Percentiles rank a stretch among this genome's conserved stretches.
Conservation (phyloP, 1,284 basidiomycete genomes). For the Peniophora sp. region DNA sequence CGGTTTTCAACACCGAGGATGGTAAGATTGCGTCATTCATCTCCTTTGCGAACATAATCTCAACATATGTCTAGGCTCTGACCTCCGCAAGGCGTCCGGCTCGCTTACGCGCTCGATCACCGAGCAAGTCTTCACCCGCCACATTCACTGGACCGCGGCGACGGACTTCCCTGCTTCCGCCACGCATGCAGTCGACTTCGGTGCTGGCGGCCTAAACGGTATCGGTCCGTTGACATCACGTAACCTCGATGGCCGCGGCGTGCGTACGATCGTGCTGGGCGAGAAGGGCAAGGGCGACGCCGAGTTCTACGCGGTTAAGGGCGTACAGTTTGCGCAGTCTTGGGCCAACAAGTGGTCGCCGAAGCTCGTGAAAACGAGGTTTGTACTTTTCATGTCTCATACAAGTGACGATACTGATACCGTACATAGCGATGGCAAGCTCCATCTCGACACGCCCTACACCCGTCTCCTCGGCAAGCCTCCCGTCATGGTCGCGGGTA, state of each 20-base stretch:
- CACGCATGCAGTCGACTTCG: conserved; percentile 95
- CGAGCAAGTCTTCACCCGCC: conserved; percentile 88
- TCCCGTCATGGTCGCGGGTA: conserved; percentile 97
- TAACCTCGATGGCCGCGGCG: conserved; percentile 89
- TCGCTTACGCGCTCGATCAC: conserved; percentile 80
- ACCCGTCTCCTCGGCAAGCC: conserved; percentile 93
- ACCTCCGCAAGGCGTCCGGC: conserved; percentile 58
- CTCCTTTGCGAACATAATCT: conserved; percentile 4
- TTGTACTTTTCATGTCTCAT: conserved; percentile 13
- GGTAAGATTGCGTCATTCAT: conserved; percentile 47
- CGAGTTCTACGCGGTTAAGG: conserved; percentile 71
- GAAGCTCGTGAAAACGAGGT: conserved; percentile 85
- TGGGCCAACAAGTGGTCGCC: conserved; percentile 91
- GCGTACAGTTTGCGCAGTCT: conserved; percentile 74
- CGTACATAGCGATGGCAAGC: conserved; percentile 67
- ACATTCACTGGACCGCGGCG: conserved; percentile 90
- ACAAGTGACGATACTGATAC: background rate
- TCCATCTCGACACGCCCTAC: conserved; percentile 94
- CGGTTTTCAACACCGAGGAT: conserved; percentile 90
- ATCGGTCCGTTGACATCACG: conserved; percentile 88
- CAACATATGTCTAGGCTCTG: conserved; percentile 52
- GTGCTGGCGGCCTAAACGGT: conserved; percentile 89
- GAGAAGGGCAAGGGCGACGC: conserved; percentile 81
- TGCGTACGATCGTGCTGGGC: conserved; percentile 81
- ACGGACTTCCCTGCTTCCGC: conserved; percentile 84